Base-by-base conservation (phyloP, 495 filamentous ascomycete species). In the Neurospora tetrasperma region DNA sequence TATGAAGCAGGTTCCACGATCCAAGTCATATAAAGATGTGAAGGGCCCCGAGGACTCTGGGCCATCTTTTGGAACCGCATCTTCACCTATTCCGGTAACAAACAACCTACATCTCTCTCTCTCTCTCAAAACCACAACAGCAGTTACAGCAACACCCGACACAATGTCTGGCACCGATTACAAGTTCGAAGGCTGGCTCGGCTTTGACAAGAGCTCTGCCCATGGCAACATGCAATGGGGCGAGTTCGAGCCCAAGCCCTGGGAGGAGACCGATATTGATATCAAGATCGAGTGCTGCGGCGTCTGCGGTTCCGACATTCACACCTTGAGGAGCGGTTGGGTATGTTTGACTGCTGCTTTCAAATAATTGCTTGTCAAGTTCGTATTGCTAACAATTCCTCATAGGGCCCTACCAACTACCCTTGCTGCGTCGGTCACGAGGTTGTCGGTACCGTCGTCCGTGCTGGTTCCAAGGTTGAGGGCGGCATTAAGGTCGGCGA, bases 171-270 rank as follows among this genome's bases (percentile, higher is more conserved):
- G 69, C 2, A 74, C 76, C 44, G 75, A 82, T 35, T 78, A 81
- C 76, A 84, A 89, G 72, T 97, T 95, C 82, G 82, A 90, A 75
- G 94, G 94, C 77, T 97, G 94, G 94, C 82, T 97, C 71, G 93
- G 90, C 76, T 83, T 89, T 71, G 85, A 90, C 76, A 76, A 82
- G 16, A 80, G 86, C 12, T 80, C 88, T 41, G 86, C 86, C 54
- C 83, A 92, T 31, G 91, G 89, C 69, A 91, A 94, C 16, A 89
- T 97, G 80, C 82, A 84, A 46, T 94, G 90, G 88, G 85, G 87
- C 73, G 83, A 87, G 74, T 96, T 89, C 80, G 86, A 89, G 73
- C 92, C 93, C 3, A 97, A 97, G 84, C 85, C 88, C 14, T 96
- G 91, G 86, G 86, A 89, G 35, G 88, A 91, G 75, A 91, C 87